Evolutionary conservation across 352 stramenopile genomes (phyloP), one percentile per base, ranked within the genome.

Genomic region (Phytophthora constricta): DNA sequence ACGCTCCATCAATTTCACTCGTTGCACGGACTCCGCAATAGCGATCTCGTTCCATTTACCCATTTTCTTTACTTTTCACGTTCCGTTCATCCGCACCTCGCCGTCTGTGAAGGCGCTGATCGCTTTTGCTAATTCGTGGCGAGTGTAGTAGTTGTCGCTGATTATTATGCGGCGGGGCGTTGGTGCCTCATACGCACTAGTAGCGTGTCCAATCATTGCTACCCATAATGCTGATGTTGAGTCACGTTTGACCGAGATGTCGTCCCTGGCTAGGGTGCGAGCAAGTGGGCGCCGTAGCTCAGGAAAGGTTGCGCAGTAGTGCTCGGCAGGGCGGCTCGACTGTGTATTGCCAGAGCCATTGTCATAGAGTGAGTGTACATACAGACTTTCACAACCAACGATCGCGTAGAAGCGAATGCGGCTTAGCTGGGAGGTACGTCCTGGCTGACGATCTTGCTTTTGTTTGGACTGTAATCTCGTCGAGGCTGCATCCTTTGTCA

Each of bases 361-460:
- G 50, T 46, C 50, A 4, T 31, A 46, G 1, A 51, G 0, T 9
- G 1, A 28, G 43, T 58, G 51, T 5, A 58, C 41, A 20, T 58
- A 48, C 19, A 48, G 31, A 25, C 28, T 37, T 9, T 20, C 10
- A 17, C 51, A 58, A 19, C 33, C 34, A 5, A 58, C 51, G 33
- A 58, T 26, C 5, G 51, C 51, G 34, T 58, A 58, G 20, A 58
- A 58, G 14, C 51, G 34, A 17, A 58, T 37, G 5, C 20, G 33
- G 51, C 34, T 58, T 58, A 17, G 51, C 42, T 11, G 33, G 34
- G 28, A 58, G 34, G 28, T 58, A 49, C 4, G 51, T 34, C 20
- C 22, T 58, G 11, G 51, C 34, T 28, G 17, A 13, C 14, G 43
- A 28, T 27, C 43, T 23, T 25, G 22, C 43, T 28, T 51, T 51